Evolutionary conservation across 192 early-diverging fungal species (phyloP), one percentile per base, ranked within the genome.

Genomic region (Funneliformis mosseae): DNA sequence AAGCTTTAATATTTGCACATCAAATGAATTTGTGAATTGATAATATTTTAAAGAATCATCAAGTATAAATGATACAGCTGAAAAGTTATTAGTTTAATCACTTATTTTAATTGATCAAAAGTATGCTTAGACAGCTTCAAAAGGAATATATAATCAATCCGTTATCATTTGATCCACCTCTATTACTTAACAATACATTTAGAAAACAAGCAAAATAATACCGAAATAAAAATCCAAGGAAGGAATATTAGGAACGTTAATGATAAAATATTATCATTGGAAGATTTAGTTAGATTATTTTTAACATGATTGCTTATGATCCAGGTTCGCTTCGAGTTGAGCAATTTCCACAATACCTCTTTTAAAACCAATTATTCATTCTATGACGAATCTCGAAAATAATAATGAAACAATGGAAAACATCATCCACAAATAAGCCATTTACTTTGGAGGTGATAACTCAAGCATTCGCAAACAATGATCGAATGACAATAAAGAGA

Each of bases 221-320:
- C 41, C 14, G 45, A n/a, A 59, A 12, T 48, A 21, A 6, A 76
- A 76, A 63, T 10, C 41, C 21, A 76, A 25, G 10, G 18, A 38
- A 8, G 59, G 23, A 9, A 43, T 76, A 43, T 63, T 76, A n/a
- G 83, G 78, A 48, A 4, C 77, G 8, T 71, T 81, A 4, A 81
- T 39, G 83, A 88, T 28, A 62, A 77, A 68, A 76, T 81, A 12
- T 89, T 91, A 41, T 59, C 84, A 7, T 74, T 91, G 1, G 81
- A 83, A 0, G 88, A 88, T 43, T 88, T 88, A 11, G 84, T 91
- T 74, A 88, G 88, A 69, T 78, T 91, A n/a, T 91, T 89, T 23
- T 76, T 91, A 8, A 87, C 90, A 85, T 91, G 41, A 89, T 91
- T 72, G 90, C 88, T 0, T 89, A 88, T 74, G 90, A 91, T 77